Evolutionary conservation across 2,329 filamentous ascomycete genomes (phyloP).

Genomic region (Pyrenophora tritici-repentis): DNA sequence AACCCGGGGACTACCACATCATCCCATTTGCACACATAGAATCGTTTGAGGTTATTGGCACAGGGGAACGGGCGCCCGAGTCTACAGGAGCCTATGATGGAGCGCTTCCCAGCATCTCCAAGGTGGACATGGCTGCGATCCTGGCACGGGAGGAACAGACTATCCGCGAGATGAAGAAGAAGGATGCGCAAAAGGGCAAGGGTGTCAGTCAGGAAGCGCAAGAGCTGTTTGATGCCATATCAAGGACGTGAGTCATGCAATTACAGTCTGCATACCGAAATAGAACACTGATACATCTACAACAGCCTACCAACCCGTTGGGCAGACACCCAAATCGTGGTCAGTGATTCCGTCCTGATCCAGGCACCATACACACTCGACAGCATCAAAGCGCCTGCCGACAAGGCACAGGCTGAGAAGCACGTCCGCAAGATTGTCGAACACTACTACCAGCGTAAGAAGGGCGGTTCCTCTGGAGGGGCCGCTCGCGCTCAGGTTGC

Average conservation of each 20-base stretch:
- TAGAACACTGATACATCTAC: constrained; percentile 9
- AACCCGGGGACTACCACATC: constrained; percentile 63
- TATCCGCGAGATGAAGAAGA: constrained; percentile 61
- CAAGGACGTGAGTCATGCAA: constrained; percentile 55
- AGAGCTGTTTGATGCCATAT: constrained; percentile 66
- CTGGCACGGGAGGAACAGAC: constrained; percentile 61
- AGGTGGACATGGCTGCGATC: constrained; percentile 60
- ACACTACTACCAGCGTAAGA: constrained; percentile 52
- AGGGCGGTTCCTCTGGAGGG: constrained; percentile 22
- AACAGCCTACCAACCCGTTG: constrained; percentile 60
- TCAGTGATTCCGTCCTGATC: constrained; percentile 65
- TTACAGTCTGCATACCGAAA: background rate
- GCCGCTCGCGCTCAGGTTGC: constrained; percentile 34
- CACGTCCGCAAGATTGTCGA: constrained; percentile 55
- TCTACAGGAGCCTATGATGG: constrained; percentile 52
- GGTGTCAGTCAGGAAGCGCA: constrained; percentile 66
- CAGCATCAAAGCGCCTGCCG: constrained; percentile 55
- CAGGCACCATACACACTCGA: constrained; percentile 62
- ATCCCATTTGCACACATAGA: constrained; percentile 65
- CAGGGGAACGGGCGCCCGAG: constrained; percentile 42
- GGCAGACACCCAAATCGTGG: constrained; percentile 63
- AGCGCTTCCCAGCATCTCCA: constrained; percentile 52
- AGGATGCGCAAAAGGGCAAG: constrained; percentile 63
- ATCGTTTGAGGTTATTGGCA: constrained; percentile 58
- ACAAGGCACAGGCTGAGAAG: constrained; percentile 49